Base-by-base conservation (phyloP, 495 filamentous ascomycete species). In the Penicillium robsamsonii region DNA sequence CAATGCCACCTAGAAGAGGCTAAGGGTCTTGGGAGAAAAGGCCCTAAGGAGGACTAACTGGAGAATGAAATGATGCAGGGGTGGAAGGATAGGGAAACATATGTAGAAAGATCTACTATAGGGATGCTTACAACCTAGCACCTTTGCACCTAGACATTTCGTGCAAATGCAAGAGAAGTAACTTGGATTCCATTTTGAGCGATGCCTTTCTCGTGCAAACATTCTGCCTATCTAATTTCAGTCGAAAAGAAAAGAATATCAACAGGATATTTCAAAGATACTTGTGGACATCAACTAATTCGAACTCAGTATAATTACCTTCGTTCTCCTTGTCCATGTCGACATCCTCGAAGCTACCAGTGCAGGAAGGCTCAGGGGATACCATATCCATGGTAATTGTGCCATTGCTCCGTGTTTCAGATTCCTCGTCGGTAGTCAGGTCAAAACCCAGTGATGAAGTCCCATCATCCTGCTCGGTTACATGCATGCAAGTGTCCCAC, bases 301-400 rank as follows among this genome's bases (percentile, higher is more conserved):
- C 56, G 30, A 58, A 58, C 5, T 46, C 45, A 24, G 42, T 17
- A 46, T 63, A 52, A 13, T 55, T 42, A 12, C 50, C 29, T 17
- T 61, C 63, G 11, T 56, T 46, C 5, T 50, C 20, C n/a, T 33
- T 33, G 20, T 54, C 54, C 15, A 54, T 40, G 25, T 58, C 57
- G 10, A 46, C 30, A 35, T 57, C 56, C 15, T 54, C 57, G 0
- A 42, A 29, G n/a, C 55, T 47, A 37, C 46, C 61, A 18, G 25
- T 27, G 9, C 9, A 46, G 5, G 55, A 59, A 17, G 56, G 45
- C 5, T 50, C 25, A 0, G 40, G 31, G 20, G 54, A 57, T n/a
- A 41, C 54, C 46, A 62, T 41, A 10, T 51, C 24, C 31, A 61
- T 33, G 9, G 57, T 61, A 18, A 58, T 40, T 18, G 48, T 47